Evolutionary conservation across 176 grass and related monocot species (phyloP).

Genomic region (Bromus sterilis): DNA sequence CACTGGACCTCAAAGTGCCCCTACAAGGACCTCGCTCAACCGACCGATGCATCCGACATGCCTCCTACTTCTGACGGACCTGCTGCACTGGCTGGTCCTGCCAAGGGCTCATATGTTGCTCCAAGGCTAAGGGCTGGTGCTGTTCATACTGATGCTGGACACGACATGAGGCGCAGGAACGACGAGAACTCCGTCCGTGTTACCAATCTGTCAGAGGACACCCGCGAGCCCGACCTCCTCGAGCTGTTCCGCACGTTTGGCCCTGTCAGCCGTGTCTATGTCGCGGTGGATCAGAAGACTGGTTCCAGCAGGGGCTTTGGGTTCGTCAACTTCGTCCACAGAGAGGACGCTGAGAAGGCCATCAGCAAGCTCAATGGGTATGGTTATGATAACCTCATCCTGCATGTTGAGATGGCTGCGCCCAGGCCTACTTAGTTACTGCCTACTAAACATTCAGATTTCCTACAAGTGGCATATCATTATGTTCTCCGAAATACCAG

Average conservation of each 20-base stretch:
- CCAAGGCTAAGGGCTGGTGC: slow-evolving; percentile 66
- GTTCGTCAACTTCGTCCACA: slow-evolving; percentile 76
- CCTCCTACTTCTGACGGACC: slow-evolving; percentile 51
- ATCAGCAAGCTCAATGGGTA: slow-evolving; percentile 92
- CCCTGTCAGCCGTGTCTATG: slow-evolving; percentile 74
- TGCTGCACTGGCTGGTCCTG: slow-evolving; percentile 17
- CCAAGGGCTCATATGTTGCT: slow-evolving; percentile 69
- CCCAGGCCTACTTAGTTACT: slow-evolving; percentile 57
- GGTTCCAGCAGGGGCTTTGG: slow-evolving; percentile 62
- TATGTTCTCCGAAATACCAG: neutral
- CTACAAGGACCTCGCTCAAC: slow-evolving; percentile 85
- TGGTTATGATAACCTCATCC: slow-evolving; percentile 89
- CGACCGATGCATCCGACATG: slow-evolving; percentile 43
- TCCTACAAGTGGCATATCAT: neutral
- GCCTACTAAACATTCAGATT: neutral
- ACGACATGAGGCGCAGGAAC: slow-evolving; percentile 59
- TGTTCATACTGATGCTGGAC: slow-evolving; percentile 33
- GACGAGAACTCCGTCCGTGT: slow-evolving; percentile 84
- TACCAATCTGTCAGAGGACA: slow-evolving; percentile 83
- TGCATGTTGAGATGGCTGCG: slow-evolving; percentile 77
- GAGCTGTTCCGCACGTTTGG: slow-evolving; percentile 77
- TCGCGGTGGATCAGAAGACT: slow-evolving; percentile 74
- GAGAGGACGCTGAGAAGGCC: slow-evolving; percentile 71
- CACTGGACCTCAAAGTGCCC: slow-evolving; percentile 98
- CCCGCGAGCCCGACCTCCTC: slow-evolving; percentile 53